Evolutionary conservation across 768 basidiomycete species (phyloP).

Genomic region (Lactifluus piperatus): DNA sequence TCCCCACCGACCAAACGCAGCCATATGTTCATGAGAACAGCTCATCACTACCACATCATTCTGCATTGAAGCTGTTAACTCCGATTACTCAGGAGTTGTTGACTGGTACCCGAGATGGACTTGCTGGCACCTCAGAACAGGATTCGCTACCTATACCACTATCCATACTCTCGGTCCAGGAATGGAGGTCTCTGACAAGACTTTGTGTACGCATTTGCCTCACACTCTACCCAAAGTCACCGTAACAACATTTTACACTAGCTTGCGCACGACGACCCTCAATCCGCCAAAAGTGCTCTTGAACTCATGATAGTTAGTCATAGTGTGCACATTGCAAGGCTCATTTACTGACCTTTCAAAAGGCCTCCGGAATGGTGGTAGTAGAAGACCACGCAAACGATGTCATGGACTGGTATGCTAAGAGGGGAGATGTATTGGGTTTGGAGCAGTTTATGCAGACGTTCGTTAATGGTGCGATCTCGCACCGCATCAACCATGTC

Average conservation of each 20-base stretch:
- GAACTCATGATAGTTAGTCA: slow-evolving; percentile 42
- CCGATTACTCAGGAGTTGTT: not conserved
- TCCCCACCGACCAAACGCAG: not conserved
- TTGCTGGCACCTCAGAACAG: not conserved
- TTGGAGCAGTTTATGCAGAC: slow-evolving; percentile 37
- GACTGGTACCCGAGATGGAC: not conserved
- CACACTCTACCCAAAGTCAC: slow-evolving; percentile 19
- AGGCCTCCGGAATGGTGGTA: slow-evolving; percentile 5
- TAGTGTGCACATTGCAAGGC: not conserved
- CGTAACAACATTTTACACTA: slow-evolving; percentile 23
- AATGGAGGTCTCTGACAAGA: slow-evolving; percentile 45
- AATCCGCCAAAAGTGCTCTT: slow-evolving; percentile 42
- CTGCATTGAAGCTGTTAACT: not conserved
- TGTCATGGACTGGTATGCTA: slow-evolving; percentile 10
- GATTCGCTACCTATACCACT: not conserved
- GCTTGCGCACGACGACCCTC: slow-evolving; percentile 39
- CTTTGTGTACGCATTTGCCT: slow-evolving; percentile 41
- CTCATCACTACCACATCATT: not conserved
- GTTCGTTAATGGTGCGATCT: slow-evolving; percentile 35
- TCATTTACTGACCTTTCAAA: not conserved
- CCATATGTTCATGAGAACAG: not conserved
- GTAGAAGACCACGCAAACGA: slow-evolving; percentile 28
- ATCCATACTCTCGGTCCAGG: slow-evolving; percentile 35
- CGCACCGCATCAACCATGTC: not conserved
- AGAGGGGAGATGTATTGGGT: slow-evolving; percentile 10